Base-by-base conservation (phyloP, 768 basidiomycete genomes). In the Agaricus sinodeliciosus region DNA sequence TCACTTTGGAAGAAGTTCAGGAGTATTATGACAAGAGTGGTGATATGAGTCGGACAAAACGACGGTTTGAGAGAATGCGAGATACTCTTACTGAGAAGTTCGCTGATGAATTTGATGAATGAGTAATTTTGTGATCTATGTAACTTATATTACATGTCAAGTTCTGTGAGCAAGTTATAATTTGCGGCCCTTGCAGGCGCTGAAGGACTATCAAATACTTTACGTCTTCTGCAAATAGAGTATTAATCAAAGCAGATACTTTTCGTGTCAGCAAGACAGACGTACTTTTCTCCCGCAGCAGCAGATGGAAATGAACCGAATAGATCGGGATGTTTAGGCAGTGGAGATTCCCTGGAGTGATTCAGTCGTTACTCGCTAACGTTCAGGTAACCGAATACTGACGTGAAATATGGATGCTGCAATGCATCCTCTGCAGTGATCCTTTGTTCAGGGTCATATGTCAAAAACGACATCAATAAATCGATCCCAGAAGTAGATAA, bases 301-400 rank as follows among this genome's bases (percentile, higher is more conserved):
- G 88, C 82, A 35, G 91, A 94, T 27, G 96, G 96, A 68, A 98
- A 99, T 2, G 92, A 94, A 1, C 89, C 81, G 69, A 99, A 98
- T 54, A 98, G 72, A 63, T 95, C 93, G 13, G 93, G 90, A 65
- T 98, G 94, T 64, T 99, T 98, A 0, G 96, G 96, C 35, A 90
- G 70, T 0, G 96, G 96, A 0, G 92, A 87, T 69, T 98, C 96
- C 4, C 93, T 96, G 57, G 34, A 18, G 42, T 54, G 44, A 27
- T 55, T 26, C 47, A 35, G 36, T 15, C 48, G 7, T 25, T 49
- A 7, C 25, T 49, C 22, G 31, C 18, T 9, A 49, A 48, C 8
- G 25, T 18, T 25, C 7, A 27, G 19, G 18, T 4, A 52, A 15
- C 8, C 9, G 46, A 37, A 41, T 22, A 62, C 83, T 40, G 41